A percentile compares a stretch with the other conserved stretches of the same genome.
Conservation (phyloP, 2,329 filamentous ascomycete genomes). For the Geosmithia flava region DNA sequence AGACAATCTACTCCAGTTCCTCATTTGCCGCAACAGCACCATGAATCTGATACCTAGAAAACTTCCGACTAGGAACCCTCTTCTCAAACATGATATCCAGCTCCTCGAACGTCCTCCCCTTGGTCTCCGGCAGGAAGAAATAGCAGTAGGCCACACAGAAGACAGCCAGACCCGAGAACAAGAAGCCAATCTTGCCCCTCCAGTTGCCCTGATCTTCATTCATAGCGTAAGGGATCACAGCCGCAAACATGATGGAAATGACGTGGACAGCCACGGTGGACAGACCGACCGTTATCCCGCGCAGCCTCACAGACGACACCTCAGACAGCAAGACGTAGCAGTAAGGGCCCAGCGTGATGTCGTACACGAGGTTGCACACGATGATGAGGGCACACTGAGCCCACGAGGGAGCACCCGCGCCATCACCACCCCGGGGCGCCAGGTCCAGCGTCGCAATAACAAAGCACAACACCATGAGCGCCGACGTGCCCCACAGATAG, state of each 20-base stretch:
- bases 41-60: constrained; percentile 1
- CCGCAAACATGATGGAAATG: constrained; percentile 10
- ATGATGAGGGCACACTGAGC: constrained; percentile 20
- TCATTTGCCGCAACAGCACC: not conserved
- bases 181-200: constrained; percentile 11
- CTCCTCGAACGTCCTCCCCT: constrained; percentile 10
- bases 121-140: constrained; percentile 11
- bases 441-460: constrained; percentile 27
- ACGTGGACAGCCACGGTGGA: constrained; percentile 14
- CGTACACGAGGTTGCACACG: constrained; percentile 15
- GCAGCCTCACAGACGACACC: constrained; percentile 18
- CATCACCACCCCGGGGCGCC: not conserved
- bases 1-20: not conserved
- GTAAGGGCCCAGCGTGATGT: constrained; percentile 23
- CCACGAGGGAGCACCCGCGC: constrained; percentile 15
- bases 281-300: constrained; percentile 15
- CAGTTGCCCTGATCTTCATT: constrained; percentile 18
- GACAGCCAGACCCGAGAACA: constrained; percentile 4
- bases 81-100: constrained; percentile 11
- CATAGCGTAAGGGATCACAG: constrained; percentile 17
- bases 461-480: constrained; percentile 15
- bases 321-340: constrained; percentile 23
- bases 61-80: constrained; percentile 6
- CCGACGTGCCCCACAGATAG: constrained; percentile 30
- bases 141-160: constrained; percentile 8